Percentiles rank a stretch among this genome's conserved stretches.
These are phyloP conservation scores for Cercospora brassicicola DNA, from an alignment of 2,329 filamentous ascomycete species.

Conservation along the genomic window DNA sequence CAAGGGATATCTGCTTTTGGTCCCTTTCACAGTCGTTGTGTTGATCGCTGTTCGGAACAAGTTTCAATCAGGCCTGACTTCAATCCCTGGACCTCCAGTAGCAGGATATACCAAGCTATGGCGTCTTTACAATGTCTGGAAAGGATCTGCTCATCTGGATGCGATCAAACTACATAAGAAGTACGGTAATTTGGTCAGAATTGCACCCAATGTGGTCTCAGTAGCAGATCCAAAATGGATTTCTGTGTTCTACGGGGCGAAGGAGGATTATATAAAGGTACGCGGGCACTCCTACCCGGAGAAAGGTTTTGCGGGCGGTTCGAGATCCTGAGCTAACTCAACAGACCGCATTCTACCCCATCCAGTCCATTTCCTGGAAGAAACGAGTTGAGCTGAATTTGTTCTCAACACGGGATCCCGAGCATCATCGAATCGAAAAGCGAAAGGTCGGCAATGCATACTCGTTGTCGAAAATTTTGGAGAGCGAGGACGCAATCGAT, in stretches of 20 bases:
- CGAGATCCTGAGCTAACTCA: not conserved
- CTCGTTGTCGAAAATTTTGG: conserved; percentile 11
- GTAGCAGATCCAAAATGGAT: conserved; percentile 2
- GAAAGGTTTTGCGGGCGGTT: too few relatives aligned
- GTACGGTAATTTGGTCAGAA: not conserved
- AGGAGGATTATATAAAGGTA: conserved; percentile 2
- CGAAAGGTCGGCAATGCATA: conserved; percentile 19
- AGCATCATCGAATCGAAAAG: conserved; percentile 44
- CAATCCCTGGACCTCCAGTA: not conserved
- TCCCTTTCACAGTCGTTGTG: not conserved
- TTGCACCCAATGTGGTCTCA: not conserved
- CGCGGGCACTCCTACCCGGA: not conserved
- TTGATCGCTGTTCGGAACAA: not conserved
- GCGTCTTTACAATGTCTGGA: conserved; percentile 2
- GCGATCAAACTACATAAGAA: not conserved
- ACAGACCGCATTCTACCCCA: conserved; percentile 33
- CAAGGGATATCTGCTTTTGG: not conserved
- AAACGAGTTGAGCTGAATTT: conserved; percentile 28
- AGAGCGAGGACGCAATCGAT: conserved; percentile 3
- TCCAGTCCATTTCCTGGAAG: conserved; percentile 31
- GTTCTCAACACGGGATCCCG: conserved; percentile 43
- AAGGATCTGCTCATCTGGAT: not conserved
- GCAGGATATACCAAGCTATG: not conserved
- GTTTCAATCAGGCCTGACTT: not conserved
- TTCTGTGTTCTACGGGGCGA: not conserved